Conservation (phyloP, 108 stramenopile species). For the Licmophora abbreviata region DNA sequence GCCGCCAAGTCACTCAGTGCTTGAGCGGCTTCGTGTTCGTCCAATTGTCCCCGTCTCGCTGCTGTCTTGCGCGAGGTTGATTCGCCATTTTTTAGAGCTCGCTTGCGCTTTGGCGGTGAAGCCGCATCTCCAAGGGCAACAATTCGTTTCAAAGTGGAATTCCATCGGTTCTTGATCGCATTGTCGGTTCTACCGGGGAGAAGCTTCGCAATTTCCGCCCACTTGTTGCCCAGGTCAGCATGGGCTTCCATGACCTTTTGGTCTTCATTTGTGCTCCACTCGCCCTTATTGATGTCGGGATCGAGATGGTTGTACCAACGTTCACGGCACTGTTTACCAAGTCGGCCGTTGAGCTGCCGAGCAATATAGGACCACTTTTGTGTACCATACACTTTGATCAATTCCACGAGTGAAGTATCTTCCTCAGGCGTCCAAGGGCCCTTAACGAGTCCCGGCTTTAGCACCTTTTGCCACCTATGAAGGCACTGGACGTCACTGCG, state of each 20-base stretch:
- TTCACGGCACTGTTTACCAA: constrained; percentile 98
- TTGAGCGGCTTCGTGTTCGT: not conserved
- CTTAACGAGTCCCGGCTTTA: constrained; percentile 94
- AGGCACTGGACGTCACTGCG: constrained; percentile 94
- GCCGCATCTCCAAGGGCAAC: constrained; percentile 11
- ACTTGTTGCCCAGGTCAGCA: constrained; percentile 78
- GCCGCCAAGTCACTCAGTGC: constrained; percentile 3
- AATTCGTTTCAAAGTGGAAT: constrained; percentile 78
- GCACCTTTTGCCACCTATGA: constrained; percentile 99
- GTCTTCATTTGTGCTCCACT: constrained; percentile 93
- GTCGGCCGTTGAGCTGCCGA: constrained; percentile 80
- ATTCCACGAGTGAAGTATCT: constrained; percentile 66
- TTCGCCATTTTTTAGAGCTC: no score
- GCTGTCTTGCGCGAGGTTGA: no score
- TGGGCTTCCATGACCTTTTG: constrained; percentile 70
- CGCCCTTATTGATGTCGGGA: constrained; percentile 91
- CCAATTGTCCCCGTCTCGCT: no score
- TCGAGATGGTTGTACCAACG: constrained; percentile 98
- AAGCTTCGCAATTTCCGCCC: constrained; percentile 95
- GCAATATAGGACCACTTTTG: constrained; percentile 93
- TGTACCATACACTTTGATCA: constrained; percentile 73
- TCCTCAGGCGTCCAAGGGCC: constrained; percentile 97
- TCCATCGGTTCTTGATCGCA: constrained; percentile 98
- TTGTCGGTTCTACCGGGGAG: constrained; percentile 95
- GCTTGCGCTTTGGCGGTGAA: constrained; percentile 1